Conservation (phyloP, 257 asterid species). For the Scutellaria barbata region DNA sequence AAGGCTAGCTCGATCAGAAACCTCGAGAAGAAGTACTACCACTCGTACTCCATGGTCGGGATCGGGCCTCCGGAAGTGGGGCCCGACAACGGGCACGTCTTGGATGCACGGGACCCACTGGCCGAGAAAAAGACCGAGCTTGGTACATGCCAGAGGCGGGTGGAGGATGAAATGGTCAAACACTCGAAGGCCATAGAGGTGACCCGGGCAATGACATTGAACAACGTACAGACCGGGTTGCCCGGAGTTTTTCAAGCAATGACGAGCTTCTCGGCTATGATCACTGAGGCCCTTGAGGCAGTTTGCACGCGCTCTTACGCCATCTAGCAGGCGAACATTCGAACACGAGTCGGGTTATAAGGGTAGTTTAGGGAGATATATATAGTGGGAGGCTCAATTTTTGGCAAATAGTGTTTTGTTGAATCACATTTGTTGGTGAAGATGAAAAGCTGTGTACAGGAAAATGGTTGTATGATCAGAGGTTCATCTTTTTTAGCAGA, state of each 20-base stretch:
- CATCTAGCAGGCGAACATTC: slow-evolving; percentile 44
- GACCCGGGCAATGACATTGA: slow-evolving; percentile 86
- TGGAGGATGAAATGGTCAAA: slow-evolving; percentile 83
- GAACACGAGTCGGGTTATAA: slow-evolving; percentile 20
- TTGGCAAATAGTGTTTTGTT: slow-evolving; percentile 23
- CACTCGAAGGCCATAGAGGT: slow-evolving; percentile 85
- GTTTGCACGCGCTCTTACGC: slow-evolving; percentile 87
- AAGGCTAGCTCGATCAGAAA: slow-evolving; percentile 69
- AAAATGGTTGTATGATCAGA: slow-evolving; percentile 41
- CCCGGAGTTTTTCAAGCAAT: slow-evolving; percentile 97
- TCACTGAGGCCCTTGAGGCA: slow-evolving; percentile 70
- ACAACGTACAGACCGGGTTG: slow-evolving; percentile 90
- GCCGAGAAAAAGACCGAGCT: slow-evolving; percentile 90
- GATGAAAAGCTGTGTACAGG: slow-evolving; percentile 49
- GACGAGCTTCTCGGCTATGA: slow-evolving; percentile 81
- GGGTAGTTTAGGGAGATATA: slow-evolving; percentile 34
- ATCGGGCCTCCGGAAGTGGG: slow-evolving; percentile 62
- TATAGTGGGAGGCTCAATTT: slow-evolving; percentile 37
- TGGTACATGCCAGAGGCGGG: slow-evolving; percentile 68
- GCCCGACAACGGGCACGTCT: slow-evolving; percentile 51
- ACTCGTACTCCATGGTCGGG: slow-evolving; percentile 83
- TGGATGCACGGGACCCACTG: slow-evolving; percentile 89
- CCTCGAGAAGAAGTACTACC: slow-evolving; percentile 85
- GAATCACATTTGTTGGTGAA: slow-evolving; percentile 36
- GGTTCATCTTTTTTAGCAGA: slow-evolving; percentile 32